Evolutionary conservation across 441 rosid genomes (phyloP), one percentile per base, ranked within the genome.

Genomic region (Melastoma candidum): DNA sequence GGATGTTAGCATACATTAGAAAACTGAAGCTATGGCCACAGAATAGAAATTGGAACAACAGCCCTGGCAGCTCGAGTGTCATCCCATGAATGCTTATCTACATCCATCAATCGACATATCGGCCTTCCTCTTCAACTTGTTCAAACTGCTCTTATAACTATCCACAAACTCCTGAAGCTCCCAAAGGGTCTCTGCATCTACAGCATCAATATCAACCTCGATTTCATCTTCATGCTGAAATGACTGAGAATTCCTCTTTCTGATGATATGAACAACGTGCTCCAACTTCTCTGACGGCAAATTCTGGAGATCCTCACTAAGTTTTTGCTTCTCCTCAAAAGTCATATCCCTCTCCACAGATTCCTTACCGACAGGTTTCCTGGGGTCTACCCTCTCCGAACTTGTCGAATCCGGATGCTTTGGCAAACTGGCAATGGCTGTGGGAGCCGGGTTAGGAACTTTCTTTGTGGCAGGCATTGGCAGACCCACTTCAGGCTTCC

Each of bases 311-410:
- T 78, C 85, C 25, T 80, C 81, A 66, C 99, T 93, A 51, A 93
- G 96, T 70, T 81, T 93, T 74, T 85, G 95, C 71, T 94, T 94
- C 83, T 94, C 99, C 12, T 94, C 97, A 58, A 77, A 89, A 12
- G 99, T 85, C 99, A 94, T 94, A 59, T 94, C 99, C 76, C 99
- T 82, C 76, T 94, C 89, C 52, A 87, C 68, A n/a, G 73, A 90
- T 71, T 94, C 99, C 68, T 82, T 94, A 14, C 95, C 97, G 76
- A 83, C 90, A 3, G 99, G 97, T 74, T 94, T 94, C 74, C 78
- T 93, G 14, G 85, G 87, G 53, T 86, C 80, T 67, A 93, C 89
- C 52, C 85, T 81, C 74, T 97, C 78, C 49, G 77, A 65, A 2
- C 90, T 74, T 68, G 95, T 96, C 60, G 97, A 80, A 53, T 78